A percentile compares a stretch with the other conserved stretches of the same genome.
phyloP scores from a whole-genome alignment of 306 rosid genomes.

The Cyclanthera cordifolia region DNA sequence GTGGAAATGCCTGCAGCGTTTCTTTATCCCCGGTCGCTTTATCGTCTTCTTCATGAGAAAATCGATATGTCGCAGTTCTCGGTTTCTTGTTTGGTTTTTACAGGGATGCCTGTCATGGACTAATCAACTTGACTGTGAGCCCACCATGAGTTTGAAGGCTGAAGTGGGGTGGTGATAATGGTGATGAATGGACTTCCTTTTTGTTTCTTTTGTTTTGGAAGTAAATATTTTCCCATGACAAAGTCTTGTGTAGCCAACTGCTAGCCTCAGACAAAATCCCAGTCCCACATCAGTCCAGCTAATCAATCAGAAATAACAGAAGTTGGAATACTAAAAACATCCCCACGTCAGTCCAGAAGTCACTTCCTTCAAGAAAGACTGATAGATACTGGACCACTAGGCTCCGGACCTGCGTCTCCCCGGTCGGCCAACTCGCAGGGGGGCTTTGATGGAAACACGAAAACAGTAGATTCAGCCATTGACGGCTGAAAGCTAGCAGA shows the following conservation, averaged over 20 bases:
- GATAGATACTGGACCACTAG: constrained; percentile 33
- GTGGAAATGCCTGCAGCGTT: neutral
- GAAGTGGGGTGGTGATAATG: neutral
- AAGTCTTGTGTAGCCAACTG: neutral
- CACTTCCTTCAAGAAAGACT: constrained; percentile 10
- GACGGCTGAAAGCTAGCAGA: constrained; percentile 63
- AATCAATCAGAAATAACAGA: constrained; percentile 11
- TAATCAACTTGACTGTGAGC: neutral
- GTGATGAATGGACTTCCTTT: neutral
- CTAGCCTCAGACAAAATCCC: constrained; percentile 11
- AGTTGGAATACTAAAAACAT: constrained; percentile 7
- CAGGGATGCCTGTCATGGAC: constrained; percentile 2
- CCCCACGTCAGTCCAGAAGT: too few relatives aligned
- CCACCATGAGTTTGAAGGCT: neutral
- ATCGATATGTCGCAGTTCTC: too few relatives aligned
- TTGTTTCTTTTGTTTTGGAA: neutral
- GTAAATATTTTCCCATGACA: constrained; percentile 9
- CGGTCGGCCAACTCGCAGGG: constrained; percentile 37
- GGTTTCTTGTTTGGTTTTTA: too few relatives aligned
- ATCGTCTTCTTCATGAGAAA: neutral
- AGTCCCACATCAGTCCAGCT: constrained; percentile 15
- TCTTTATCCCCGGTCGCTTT: neutral
- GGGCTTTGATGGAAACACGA: constrained; percentile 80
- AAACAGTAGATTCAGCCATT: constrained; percentile 32
- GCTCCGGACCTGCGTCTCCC: constrained; percentile 30